Base-by-base conservation (phyloP, 257 asterid species). In the Forsythia viridissima region DNA sequence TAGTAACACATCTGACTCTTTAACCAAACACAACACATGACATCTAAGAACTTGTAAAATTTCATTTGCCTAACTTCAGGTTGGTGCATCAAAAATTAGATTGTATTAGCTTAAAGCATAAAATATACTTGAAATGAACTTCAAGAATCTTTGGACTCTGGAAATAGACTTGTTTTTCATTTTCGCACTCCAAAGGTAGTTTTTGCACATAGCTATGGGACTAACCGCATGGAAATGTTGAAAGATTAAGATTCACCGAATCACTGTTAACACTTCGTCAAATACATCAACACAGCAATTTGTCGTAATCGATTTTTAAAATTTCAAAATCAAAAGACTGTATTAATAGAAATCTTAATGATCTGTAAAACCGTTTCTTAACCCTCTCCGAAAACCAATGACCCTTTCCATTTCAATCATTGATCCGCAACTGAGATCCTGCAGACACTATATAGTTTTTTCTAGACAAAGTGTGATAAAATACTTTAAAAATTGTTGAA, bases 321-420 rank as follows among this genome's bases (percentile, higher is more conserved):
- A 34, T 34, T 65, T 59, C 51, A 43, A 55, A 73, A 39, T 63
- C 76, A 42, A 20, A n/a, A 74, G 75, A 42, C 3, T 37, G n/a
- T 30, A 46, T 24, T 24, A 39, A 12, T 38, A 18, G 39, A 81
- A 18, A 41, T n/a, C 39, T 68, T 38, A 18, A 46, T 70, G 46
- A 70, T 37, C 18, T 67, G 65, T 30, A 59, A 75, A 63, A 37
- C 38, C 20, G 39, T 61, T 57, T 20, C 30, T 37, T 81, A 44
- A 44, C 70, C 8, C 37, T 36, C n/a, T 63, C 42, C 76, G 55
- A 6, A 82, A 52, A 4, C 20, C 71, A 40, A 70, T 4, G 72
- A 24, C 72, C 52, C 68, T 75, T 73, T 68, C 48, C 42, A 71
- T 51, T 8, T 65, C 72, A 76, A 30, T n/a, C 55, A 70, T 69